A percentile compares a stretch with the other conserved stretches of the same genome.
Conservation (phyloP, 306 rosid genomes). For the Vachellia collinsii region DNA sequence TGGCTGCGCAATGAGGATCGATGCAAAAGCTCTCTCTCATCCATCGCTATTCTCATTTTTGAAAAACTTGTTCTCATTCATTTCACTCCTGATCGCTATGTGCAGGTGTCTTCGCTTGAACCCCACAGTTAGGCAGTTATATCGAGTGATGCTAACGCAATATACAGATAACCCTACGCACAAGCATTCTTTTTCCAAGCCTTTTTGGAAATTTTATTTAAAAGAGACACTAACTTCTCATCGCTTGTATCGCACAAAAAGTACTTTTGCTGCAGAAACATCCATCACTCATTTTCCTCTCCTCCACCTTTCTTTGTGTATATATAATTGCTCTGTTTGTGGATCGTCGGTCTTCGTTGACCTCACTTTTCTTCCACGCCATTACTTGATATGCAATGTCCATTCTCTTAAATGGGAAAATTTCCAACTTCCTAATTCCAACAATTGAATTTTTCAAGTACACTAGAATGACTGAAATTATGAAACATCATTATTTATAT, state of each 20-base stretch:
- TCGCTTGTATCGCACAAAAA: conserved; percentile 18
- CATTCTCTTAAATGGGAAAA: background rate
- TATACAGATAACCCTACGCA: conserved; percentile 24
- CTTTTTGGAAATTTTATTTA: background rate
- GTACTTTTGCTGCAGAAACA: background rate
- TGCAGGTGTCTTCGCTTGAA: conserved; percentile 34
- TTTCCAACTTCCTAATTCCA: background rate
- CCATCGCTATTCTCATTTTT: conserved; percentile 19
- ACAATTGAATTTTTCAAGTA: background rate
- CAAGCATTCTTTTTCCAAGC: conserved; percentile 29
- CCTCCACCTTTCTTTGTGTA: background rate
- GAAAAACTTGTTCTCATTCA: conserved; percentile 11
- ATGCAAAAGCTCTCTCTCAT: conserved; percentile 28
- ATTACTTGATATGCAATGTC: background rate
- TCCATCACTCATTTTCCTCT: conserved; percentile 13
- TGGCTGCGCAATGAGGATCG: conserved; percentile 25
- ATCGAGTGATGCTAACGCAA: conserved; percentile 29
- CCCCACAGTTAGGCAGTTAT: conserved; percentile 41
- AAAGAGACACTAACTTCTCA: conserved; percentile 22
- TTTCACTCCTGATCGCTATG: conserved; percentile 14
- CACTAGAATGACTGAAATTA: background rate
- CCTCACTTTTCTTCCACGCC: background rate
- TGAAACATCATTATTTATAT: background rate
- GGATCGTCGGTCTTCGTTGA: background rate
- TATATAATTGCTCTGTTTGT: background rate